These are phyloP conservation scores for Ilex paraguariensis DNA, from an alignment of 305 asterid species.

Conservation along the genomic window DNA sequence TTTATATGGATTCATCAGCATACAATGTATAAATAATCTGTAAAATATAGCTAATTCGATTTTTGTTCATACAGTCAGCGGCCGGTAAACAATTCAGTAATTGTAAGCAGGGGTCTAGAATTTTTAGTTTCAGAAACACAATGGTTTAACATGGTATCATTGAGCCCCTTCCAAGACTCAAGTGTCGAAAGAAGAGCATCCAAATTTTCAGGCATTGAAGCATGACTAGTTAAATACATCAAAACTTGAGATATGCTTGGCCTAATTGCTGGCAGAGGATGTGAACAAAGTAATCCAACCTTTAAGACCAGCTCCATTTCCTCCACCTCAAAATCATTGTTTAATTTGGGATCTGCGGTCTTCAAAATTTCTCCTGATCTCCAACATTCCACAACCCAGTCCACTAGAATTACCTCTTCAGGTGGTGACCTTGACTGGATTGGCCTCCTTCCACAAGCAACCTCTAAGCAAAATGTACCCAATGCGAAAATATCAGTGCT, in stretches of 20 bases:
- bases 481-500: not conserved
- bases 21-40: too few relatives aligned
- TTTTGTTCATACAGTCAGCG: too few relatives aligned
- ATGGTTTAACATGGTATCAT: too few relatives aligned
- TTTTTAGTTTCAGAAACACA: too few relatives aligned
- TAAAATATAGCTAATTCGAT: too few relatives aligned
- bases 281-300: not conserved
- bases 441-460: not conserved
- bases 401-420: not conserved
- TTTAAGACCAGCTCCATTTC: not conserved
- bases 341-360: not conserved
- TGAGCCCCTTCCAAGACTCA: too few relatives aligned
- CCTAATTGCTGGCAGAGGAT: not conserved
- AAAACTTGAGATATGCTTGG: constrained; percentile 1
- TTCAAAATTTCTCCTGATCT: not conserved
- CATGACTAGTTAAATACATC: not conserved
- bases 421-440: not conserved
- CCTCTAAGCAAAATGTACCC: not conserved
- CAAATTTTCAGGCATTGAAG: too few relatives aligned
- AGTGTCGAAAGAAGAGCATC: too few relatives aligned
- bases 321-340: not conserved
- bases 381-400: not conserved
- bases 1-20: too few relatives aligned
- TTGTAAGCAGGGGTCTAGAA: too few relatives aligned
- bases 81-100: too few relatives aligned